These are phyloP conservation scores for Stipa capillata DNA, from an alignment of 176 grass and related monocot species.

Conservation along the genomic window DNA sequence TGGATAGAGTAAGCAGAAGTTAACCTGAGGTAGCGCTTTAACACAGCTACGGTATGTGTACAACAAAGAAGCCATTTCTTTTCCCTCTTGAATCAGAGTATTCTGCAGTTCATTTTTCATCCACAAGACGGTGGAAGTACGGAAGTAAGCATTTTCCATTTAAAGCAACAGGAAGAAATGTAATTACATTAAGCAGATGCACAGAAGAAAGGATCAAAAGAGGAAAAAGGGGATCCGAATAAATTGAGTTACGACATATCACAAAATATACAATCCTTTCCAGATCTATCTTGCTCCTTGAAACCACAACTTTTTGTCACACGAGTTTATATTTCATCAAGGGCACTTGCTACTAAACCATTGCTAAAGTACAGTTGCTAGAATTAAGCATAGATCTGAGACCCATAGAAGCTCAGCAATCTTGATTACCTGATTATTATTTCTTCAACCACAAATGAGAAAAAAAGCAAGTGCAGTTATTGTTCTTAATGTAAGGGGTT, in stretches of 20 bases:
- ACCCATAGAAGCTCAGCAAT: background rate
- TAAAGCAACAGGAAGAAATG: background rate
- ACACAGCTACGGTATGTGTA: conserved; percentile 99
- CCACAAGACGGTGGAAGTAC: conserved; percentile 8
- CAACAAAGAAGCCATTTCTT: conserved; percentile 93
- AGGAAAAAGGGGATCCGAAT: background rate
- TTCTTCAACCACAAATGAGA: background rate
- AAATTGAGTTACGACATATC: background rate
- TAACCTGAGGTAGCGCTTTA: conserved; percentile 98
- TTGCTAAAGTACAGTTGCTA: background rate
- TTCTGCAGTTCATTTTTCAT: conserved; percentile 56
- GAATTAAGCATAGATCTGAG: background rate
- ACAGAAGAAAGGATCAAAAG: background rate
- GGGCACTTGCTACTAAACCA: background rate
- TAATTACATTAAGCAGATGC: background rate
- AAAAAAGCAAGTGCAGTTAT: background rate
- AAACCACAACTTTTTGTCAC: background rate
- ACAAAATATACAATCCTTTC: background rate
- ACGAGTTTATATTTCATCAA: conserved; percentile 3
- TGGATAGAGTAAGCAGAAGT: conserved; percentile 25
- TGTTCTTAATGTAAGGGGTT: background rate
- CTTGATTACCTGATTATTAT: background rate
- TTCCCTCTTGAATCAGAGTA: conserved; percentile 87
- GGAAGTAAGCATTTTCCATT: conserved; percentile 1
- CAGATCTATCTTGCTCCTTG: background rate